phyloP scores from a whole-genome alignment of 2,329 filamentous ascomycete genomes.

The Harringtonia lauricola region DNA sequence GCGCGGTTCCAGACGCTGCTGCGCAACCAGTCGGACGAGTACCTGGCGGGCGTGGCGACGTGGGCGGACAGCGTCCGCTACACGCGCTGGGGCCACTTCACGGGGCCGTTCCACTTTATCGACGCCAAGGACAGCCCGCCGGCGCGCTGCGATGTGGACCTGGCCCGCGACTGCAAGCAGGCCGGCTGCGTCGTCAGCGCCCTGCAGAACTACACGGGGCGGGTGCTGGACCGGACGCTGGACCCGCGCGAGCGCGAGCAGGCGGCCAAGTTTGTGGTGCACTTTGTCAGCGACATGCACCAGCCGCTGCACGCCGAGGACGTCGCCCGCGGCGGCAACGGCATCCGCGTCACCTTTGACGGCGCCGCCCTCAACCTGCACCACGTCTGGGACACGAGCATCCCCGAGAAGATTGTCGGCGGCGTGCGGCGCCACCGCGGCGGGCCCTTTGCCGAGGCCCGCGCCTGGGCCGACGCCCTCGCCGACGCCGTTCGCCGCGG shows the following conservation, averaged over 20 bases:
- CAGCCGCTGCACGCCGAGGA: conserved; percentile 58
- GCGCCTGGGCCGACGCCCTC: conserved; percentile 46
- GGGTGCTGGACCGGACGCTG: conserved; percentile 34
- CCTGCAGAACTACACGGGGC: conserved; percentile 48
- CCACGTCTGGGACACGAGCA: conserved; percentile 62
- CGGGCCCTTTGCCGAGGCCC: conserved; percentile 38
- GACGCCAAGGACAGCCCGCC: conserved; percentile 56
- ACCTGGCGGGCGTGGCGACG: conserved; percentile 51
- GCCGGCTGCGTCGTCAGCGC: conserved; percentile 52
- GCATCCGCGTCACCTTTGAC: conserved; percentile 52
- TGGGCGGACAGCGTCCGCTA: conserved; percentile 60
- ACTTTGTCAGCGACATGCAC: conserved; percentile 62
- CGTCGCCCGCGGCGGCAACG: conserved; percentile 55
- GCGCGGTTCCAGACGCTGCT: conserved; percentile 47
- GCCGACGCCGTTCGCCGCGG: conserved; percentile 42
- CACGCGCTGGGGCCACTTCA: conserved; percentile 50
- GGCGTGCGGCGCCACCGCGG: conserved; percentile 39
- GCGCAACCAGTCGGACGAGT: conserved; percentile 40
- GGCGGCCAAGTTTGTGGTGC: conserved; percentile 55
- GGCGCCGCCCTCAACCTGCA: conserved; percentile 52
- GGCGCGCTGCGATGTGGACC: conserved; percentile 42
- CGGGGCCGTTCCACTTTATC: conserved; percentile 56
- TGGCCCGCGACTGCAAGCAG: conserved; percentile 49
- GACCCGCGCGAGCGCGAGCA: conserved; percentile 36
- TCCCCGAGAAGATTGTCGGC: conserved; percentile 53